Percentiles rank a stretch among this genome's conserved stretches.
These are phyloP conservation scores for Phaeoacremonium minimum DNA, from an alignment of 2,329 filamentous ascomycete species.

Conservation along the genomic window DNA sequence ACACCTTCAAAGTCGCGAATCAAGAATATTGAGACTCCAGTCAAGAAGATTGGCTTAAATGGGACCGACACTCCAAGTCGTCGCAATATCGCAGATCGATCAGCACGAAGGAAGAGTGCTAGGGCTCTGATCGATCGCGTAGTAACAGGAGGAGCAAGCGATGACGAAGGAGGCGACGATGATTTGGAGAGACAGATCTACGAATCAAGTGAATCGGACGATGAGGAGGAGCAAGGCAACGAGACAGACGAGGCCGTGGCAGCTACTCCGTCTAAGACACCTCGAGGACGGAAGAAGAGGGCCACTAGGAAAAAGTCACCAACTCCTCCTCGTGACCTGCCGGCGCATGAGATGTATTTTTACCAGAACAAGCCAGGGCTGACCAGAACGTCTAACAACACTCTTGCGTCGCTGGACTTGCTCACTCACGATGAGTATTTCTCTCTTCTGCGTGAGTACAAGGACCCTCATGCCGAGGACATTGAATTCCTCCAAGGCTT, in stretches of 20 bases:
- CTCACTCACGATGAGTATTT: conserved; percentile 94
- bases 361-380: conserved; percentile 82
- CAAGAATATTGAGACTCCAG: conserved; percentile 32
- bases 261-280: conserved; percentile 42
- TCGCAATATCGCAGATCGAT: conserved; percentile 72
- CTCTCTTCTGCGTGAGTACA: conserved; percentile 55
- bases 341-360: conserved; percentile 89
- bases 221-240: conserved; percentile 14
- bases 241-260: conserved; percentile 18
- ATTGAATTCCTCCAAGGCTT: conserved; percentile 68
- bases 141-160: conserved; percentile 57
- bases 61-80: conserved; percentile 55
- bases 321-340: conserved; percentile 76
- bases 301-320: conserved; percentile 59
- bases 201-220: conserved; percentile 40
- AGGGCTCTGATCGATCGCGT: conserved; percentile 70
- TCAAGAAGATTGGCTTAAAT: conserved; percentile 24
- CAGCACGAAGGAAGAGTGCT: conserved; percentile 81
- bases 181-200: conserved; percentile 67
- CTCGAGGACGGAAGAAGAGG: conserved; percentile 37
- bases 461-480: conserved; percentile 67
- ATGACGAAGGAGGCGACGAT: conserved; percentile 69
- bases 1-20: conserved; percentile 30
- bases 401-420: conserved; percentile 66
- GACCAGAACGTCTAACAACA: conserved; percentile 83